Percentiles rank a stretch among this genome's conserved stretches.
phyloP scores from a whole-genome alignment of 2,329 filamentous ascomycete genomes.

The Neonectria neomacrospora region DNA sequence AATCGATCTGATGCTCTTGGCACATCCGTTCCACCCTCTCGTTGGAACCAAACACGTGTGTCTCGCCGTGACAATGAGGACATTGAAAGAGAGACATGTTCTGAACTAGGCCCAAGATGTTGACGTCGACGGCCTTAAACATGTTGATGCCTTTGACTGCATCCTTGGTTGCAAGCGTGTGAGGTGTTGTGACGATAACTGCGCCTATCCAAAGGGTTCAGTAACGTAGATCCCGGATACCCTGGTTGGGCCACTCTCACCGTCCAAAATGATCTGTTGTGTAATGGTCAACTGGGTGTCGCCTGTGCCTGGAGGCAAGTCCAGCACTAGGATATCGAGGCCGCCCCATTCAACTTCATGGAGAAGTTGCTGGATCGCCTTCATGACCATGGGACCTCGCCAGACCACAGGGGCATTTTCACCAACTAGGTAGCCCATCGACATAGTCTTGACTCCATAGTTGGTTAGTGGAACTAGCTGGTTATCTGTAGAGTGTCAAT shows the following conservation, averaged over 20 bases:
- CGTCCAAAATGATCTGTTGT: conserved; percentile 90
- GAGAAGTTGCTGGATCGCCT: conserved; percentile 92
- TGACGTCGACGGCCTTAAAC: conserved; percentile 86
- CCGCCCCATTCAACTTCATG: conserved; percentile 95
- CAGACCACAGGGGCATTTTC: conserved; percentile 88
- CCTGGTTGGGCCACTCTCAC: conserved; percentile 55
- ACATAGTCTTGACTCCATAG: conserved; percentile 98
- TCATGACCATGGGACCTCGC: conserved; percentile 98
- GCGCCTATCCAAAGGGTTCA: conserved; percentile 62
- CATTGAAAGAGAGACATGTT: conserved; percentile 92
- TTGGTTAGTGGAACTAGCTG: conserved; percentile 89
- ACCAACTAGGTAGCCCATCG: conserved; percentile 92
- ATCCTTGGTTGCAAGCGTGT: conserved; percentile 91
- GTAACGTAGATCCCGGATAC: background rate
- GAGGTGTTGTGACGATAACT: conserved; percentile 91
- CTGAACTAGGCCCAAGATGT: conserved; percentile 87
- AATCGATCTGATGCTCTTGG: conserved; percentile 75
- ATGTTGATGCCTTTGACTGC: conserved; percentile 92
- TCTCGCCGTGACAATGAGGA: conserved; percentile 78
- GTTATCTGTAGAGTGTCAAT: conserved; percentile 65
- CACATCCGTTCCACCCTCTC: conserved; percentile 77
- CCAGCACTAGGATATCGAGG: conserved; percentile 87
- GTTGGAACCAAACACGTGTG: conserved; percentile 77
- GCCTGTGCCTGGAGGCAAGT: conserved; percentile 93
- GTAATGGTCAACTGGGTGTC: conserved; percentile 98